A percentile compares a stretch with the other conserved stretches of the same genome.
phyloP scores from a whole-genome alignment of 106 monocot genomes.

The Narthecium ossifragum region DNA sequence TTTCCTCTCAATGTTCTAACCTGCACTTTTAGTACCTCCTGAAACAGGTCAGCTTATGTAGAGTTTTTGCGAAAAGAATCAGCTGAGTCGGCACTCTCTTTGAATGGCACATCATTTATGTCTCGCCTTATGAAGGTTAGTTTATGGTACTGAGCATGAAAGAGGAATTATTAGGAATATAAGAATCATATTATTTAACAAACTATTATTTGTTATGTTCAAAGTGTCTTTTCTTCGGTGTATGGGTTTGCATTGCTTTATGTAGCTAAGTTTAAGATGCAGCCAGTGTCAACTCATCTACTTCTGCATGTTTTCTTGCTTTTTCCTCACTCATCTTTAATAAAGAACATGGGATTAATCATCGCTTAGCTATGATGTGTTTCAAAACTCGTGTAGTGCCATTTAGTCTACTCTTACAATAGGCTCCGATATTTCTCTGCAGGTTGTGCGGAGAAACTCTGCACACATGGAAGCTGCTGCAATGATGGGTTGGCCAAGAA shows the following conservation, averaged over 20 bases:
- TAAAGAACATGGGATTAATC: too few species aligned
- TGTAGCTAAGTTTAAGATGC: background rate
- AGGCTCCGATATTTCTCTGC: slow-evolving; percentile 5
- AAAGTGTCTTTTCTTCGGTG: too few species aligned
- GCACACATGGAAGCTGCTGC: slow-evolving; percentile 27
- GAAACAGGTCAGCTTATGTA: slow-evolving; percentile 87
- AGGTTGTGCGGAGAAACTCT: slow-evolving; percentile 68
- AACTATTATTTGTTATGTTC: too few species aligned
- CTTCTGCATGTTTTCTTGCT: background rate
- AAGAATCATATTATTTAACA: too few species aligned
- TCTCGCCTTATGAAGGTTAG: slow-evolving; percentile 88
- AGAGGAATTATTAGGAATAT: too few species aligned
- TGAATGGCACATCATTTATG: slow-evolving; percentile 95
- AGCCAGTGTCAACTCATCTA: background rate
- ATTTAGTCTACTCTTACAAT: too few species aligned
- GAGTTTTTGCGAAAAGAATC: slow-evolving; percentile 96
- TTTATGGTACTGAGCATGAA: too few species aligned
- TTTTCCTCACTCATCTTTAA: too few species aligned
- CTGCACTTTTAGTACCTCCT: background rate
- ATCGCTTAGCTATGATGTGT: too few species aligned
- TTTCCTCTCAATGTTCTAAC: too few species aligned
- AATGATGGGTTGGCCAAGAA: slow-evolving; percentile 44
- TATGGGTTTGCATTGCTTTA: too few species aligned
- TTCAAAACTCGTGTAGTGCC: too few species aligned
- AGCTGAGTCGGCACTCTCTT: slow-evolving; percentile 74